These are phyloP conservation scores for Nemania diffusa DNA, from an alignment of 2,329 filamentous ascomycete species.

Conservation along the genomic window DNA sequence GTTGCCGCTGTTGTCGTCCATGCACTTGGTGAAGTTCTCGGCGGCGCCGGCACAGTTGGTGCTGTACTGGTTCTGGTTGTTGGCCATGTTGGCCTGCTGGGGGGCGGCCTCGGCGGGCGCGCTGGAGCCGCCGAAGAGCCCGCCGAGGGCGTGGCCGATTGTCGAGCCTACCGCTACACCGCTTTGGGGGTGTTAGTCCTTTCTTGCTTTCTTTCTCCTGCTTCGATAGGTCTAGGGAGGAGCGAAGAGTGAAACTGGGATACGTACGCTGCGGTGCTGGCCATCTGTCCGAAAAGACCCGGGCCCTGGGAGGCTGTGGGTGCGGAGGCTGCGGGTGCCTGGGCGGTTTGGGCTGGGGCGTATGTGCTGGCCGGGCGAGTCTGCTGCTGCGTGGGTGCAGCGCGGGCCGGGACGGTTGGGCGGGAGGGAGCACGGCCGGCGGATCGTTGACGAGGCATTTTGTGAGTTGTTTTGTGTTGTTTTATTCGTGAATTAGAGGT, in stretches of 20 bases:
- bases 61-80: slow-evolving; percentile 63
- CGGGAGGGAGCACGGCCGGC: slow-evolving; percentile 66
- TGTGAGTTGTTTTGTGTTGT: slow-evolving; percentile 40
- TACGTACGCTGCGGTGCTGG: slow-evolving; percentile 89
- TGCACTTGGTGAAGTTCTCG: slow-evolving; percentile 89
- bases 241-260: slow-evolving; percentile 9
- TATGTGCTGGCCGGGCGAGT: slow-evolving; percentile 77
- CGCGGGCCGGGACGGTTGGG: slow-evolving; percentile 70
- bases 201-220: not conserved
- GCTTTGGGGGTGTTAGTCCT: slow-evolving; percentile 61
- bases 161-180: slow-evolving; percentile 97
- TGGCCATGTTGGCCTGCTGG: slow-evolving; percentile 60
- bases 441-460: slow-evolving; percentile 83
- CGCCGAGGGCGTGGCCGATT: slow-evolving; percentile 93
- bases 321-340: slow-evolving; percentile 57
- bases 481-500: not conserved
- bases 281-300: slow-evolving; percentile 96
- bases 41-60: slow-evolving; percentile 83
- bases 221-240: not conserved
- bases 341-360: slow-evolving; percentile 54
- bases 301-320: slow-evolving; percentile 72
- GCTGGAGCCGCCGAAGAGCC: slow-evolving; percentile 82
- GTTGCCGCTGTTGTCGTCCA: slow-evolving; percentile 94
- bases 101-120: slow-evolving; percentile 64
- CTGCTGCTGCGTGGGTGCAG: slow-evolving; percentile 66